Base-by-base conservation (phyloP, 1,139 yeast species). In the Scheffersomyces lignicola region DNA sequence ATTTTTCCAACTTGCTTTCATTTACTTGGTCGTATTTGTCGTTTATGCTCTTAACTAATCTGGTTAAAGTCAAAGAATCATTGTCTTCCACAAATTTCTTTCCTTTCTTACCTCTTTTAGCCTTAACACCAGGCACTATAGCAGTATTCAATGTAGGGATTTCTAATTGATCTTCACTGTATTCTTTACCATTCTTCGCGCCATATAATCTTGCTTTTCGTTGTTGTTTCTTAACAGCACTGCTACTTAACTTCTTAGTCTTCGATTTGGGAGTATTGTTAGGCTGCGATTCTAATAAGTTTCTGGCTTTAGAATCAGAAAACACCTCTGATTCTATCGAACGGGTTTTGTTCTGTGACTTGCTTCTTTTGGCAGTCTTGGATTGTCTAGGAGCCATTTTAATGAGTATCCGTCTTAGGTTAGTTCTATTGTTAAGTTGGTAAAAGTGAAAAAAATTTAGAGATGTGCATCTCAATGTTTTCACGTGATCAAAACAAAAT, bases 1-100 rank as follows among this genome's bases (percentile, higher is more conserved):
- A 82, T 56, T 86, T 86, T 56, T 92, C 98, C 41, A 92, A 69
- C 60, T 89, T 90, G 48, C 95, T 84, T 52, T 94, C 96, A 51
- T 85, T 83, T n/a, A 79, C 77, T 34, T 78, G 74, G 49, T 90
- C 97, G 47, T 82, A 74, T 42, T 82, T 78, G 53, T 89, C 95
- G 48, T 89, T 88, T 35, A 92, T 89, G 21, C 84, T 78, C 49
- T 79, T 81, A 34, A 89, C 80, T 44, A 92, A 71, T 58, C 95
- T 73, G 43, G 71, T 76, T 55, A 82, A 49, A 32, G 78, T 73
- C 51, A 85, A 64, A 22, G 79, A 60, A 52, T 86, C 92, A 43
- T 77, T 70, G 54, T 86, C 94, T 33, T 65, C 84, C 18, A 89
- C 82, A 59, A 90, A 89, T 51, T 83, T 83, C 68, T 92, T 92